Conservation (phyloP, 352 stramenopile species). For the Phytopythium montanum region DNA sequence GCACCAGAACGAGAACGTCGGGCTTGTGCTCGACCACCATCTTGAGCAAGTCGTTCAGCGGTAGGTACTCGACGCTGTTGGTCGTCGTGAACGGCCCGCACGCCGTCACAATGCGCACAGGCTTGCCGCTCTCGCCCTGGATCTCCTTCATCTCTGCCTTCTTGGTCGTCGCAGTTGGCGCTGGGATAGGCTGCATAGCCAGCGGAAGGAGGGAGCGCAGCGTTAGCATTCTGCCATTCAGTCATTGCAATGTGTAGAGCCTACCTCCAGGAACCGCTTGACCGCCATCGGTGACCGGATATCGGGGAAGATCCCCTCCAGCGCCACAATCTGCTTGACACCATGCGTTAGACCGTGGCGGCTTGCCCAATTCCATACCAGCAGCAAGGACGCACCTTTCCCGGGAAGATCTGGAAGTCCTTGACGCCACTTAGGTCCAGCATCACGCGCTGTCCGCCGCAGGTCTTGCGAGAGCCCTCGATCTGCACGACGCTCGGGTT, state of each 20-base stretch:
- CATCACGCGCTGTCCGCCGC: slow-evolving; percentile 74
- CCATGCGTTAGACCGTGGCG: slow-evolving; percentile 9
- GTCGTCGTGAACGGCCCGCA: slow-evolving; percentile 95
- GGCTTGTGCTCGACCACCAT: slow-evolving; percentile 79
- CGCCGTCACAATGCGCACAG: slow-evolving; percentile 85
- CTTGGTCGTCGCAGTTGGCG: slow-evolving; percentile 37
- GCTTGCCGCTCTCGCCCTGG: slow-evolving; percentile 33
- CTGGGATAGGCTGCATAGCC: slow-evolving; percentile 43
- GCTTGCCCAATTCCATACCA: background rate
- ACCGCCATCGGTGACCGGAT: slow-evolving; percentile 68
- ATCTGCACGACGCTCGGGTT: slow-evolving; percentile 81
- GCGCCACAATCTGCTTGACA: slow-evolving; percentile 59
- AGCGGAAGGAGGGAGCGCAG: background rate
- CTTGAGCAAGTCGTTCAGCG: slow-evolving; percentile 92
- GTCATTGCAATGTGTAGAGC: background rate
- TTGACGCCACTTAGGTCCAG: slow-evolving; percentile 67
- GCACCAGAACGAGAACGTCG: slow-evolving; percentile 93
- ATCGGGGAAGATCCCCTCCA: slow-evolving; percentile 75
- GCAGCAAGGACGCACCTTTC: slow-evolving; percentile 44
- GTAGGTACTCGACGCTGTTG: slow-evolving; percentile 94
- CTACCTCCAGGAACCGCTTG: slow-evolving; percentile 73
- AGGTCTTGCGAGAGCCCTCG: slow-evolving; percentile 79
- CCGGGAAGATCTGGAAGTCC: slow-evolving; percentile 77
- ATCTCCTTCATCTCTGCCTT: slow-evolving; percentile 47
- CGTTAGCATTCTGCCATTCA: background rate